Percentiles rank a stretch among this genome's conserved stretches.
These are phyloP conservation scores for Colletotrichum musicola DNA, from an alignment of 2,329 filamentous ascomycete genomes.

Conservation along the genomic window DNA sequence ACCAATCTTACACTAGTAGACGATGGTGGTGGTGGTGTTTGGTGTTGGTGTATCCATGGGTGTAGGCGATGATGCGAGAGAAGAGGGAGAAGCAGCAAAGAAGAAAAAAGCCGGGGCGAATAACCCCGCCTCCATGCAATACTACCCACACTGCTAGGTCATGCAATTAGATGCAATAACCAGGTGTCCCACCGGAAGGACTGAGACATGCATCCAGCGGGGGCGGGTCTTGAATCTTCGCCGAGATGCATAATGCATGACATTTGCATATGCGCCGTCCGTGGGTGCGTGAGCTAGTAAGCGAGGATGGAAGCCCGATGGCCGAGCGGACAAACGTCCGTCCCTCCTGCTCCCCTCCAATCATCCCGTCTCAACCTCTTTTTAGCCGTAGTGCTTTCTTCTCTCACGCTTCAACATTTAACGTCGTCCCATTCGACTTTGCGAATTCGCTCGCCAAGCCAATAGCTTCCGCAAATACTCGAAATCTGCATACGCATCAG, in stretches of 20 bases:
- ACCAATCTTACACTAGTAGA: neutral
- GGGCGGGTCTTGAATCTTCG: constrained; percentile 8
- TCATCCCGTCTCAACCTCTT: constrained; percentile 15
- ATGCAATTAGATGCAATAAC: constrained; percentile 30
- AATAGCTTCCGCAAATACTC: constrained; percentile 30
- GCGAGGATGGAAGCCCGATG: no score
- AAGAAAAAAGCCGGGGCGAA: constrained; percentile 2
- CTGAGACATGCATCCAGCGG: constrained; percentile 31
- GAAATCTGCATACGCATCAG: constrained; percentile 22
- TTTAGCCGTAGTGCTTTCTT: constrained; percentile 1
- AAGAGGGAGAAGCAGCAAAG: constrained; percentile 2
- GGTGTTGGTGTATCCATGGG: no score
- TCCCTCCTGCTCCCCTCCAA: constrained; percentile 24
- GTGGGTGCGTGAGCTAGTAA: no score
- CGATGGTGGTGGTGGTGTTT: no score
- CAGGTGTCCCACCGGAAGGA: neutral
- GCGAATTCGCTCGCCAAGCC: constrained; percentile 31
- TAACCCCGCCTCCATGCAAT: constrained; percentile 24
- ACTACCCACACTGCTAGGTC: neutral
- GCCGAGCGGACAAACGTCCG: neutral
- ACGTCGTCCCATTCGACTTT: constrained; percentile 29
- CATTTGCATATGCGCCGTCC: constrained; percentile 30
- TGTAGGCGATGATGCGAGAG: neutral
- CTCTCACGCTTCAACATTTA: constrained; percentile 29
- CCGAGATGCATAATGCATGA: constrained; percentile 30